Evolutionary conservation across 106 monocot genomes (phyloP), one percentile per base, ranked within the genome.

Genomic region (Apostasia ramifera): DNA sequence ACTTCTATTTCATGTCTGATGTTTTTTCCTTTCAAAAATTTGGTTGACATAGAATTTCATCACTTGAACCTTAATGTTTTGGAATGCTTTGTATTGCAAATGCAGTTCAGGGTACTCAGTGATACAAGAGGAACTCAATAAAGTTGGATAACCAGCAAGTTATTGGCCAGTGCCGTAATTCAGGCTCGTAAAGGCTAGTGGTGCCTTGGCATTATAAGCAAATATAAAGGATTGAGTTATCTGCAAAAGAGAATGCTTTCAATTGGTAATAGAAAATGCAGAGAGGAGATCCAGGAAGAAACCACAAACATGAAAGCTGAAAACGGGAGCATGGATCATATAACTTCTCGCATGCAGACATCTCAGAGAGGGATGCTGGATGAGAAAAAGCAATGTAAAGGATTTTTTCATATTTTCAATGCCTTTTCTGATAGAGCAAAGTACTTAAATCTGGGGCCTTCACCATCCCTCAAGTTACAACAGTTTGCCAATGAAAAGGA

Each of bases 401-500:
- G 6, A 5, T 79, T 73, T 76, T 39, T 48, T 45, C 63, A 73
- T 56, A 62, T 62, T 42, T n/a, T 71, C 3, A 70, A 47, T 66
- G 26, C 56, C 46, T 53, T 83, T 53, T 49, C 74, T 45, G 39
- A 9, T 63, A 77, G 61, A 44, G 53, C 74, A 26, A 78, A 48
- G 8, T 77, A 79, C 66, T 70, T 38, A 61, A 88, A 83, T 53
- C 59, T 93, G 2, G 71, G 70, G 37, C 68, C 78, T 11, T 89
- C 97, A 5, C 80, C 92, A 53, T 92, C 89, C 8, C 57, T 47
- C 38, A 97, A 70, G 57, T 87, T 92, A 70, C 73, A 69, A 26
- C 84, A 83, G 68, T 38, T 93, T 72, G 82, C 81, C 51, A 74
- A 77, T n/a, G 81, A 81, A 72, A 69, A 76, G 61, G 85, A 92